Conservation (phyloP, 257 asterid species). For the Solanum boliviense region DNA sequence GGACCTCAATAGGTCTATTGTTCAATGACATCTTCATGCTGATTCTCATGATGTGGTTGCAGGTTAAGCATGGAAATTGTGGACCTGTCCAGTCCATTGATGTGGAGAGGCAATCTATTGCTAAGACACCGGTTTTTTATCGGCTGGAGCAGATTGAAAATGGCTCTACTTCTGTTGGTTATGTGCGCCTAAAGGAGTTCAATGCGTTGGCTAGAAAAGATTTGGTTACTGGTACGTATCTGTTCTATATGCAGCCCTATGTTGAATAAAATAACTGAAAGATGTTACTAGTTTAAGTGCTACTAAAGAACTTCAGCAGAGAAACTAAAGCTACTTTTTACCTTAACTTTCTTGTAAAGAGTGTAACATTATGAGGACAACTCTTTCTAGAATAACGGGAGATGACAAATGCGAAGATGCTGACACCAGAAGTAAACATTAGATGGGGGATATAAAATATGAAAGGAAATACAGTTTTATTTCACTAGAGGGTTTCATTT, state of each 20-base stretch:
- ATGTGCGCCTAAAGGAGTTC: slow-evolving; percentile 93
- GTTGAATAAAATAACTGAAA: background rate
- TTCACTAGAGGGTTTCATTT: background rate
- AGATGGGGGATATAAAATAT: background rate
- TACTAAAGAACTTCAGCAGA: background rate
- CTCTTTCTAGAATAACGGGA: background rate
- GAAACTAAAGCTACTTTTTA: background rate
- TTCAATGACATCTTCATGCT: slow-evolving; percentile 20
- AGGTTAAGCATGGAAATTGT: slow-evolving; percentile 97
- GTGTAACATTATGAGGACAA: background rate
- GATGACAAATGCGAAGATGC: background rate
- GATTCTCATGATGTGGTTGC: slow-evolving; percentile 13
- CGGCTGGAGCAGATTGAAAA: slow-evolving; percentile 64
- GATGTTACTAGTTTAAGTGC: background rate
- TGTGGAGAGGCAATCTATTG: slow-evolving; percentile 82
- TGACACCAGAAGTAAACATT: background rate
- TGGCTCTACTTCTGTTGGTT: slow-evolving; percentile 60
- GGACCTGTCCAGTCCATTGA: slow-evolving; percentile 70
- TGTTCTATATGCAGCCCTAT: background rate
- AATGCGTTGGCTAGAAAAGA: slow-evolving; percentile 96
- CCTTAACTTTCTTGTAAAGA: background rate
- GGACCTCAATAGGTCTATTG: slow-evolving; percentile 35
- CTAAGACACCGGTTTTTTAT: slow-evolving; percentile 88
- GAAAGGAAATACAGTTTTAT: background rate
- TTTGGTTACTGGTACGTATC: slow-evolving; percentile 63